Base-by-base conservation (phyloP, 164 flowering plant species). In the Macadamia integrifolia region DNA sequence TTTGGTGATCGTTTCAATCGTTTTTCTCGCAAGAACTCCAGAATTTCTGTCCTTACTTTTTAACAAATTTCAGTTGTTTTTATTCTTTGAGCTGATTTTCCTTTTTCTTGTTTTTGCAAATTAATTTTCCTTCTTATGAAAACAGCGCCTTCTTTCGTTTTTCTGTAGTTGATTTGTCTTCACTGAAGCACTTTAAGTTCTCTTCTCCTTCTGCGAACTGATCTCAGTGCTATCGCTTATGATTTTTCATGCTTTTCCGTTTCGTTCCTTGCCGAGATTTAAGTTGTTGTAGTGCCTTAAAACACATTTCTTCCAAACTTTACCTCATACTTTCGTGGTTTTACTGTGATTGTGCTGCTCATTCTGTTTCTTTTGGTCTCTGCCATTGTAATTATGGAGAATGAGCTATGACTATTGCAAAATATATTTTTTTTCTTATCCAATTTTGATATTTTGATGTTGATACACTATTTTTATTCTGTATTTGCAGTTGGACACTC, bases 401-500 rank as follows among this genome's bases (percentile, higher is more conserved):
- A 46, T 46, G 13, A 9, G 13, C 9, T 3, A 7, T 62, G 40
- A 35, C 5, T 35, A 35, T 35, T 2, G 40, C 5, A 35, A 35
- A 35, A 35, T 2, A 35, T 2, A 35, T 35, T 35, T 2, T 35
- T 5, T 35, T 35, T 35, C 40, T 35, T 35, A 35, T 35, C 5
- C 40, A 35, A 35, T 35, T 67, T 56, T 48, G 10, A 62, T 40
- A 35, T 35, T 67, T 56, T 48, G 10, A 62, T 40, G 2, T 50
- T 49, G 0, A 32, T 44, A 6, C 30, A 55, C 9, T 6, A 4
- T 23, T 8, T 49, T 17, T 53, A 6, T 49, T 15, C 31, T 52
- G 23, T 49, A 50, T 59, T 46, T 44, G 42, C 55, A 62, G 44
- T 42, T 30, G 60, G 43, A 69, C 62, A 46, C 64, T 61, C 31